Conservation (phyloP, 2,329 filamentous ascomycete genomes). For the Cryphonectria naterciae region DNA sequence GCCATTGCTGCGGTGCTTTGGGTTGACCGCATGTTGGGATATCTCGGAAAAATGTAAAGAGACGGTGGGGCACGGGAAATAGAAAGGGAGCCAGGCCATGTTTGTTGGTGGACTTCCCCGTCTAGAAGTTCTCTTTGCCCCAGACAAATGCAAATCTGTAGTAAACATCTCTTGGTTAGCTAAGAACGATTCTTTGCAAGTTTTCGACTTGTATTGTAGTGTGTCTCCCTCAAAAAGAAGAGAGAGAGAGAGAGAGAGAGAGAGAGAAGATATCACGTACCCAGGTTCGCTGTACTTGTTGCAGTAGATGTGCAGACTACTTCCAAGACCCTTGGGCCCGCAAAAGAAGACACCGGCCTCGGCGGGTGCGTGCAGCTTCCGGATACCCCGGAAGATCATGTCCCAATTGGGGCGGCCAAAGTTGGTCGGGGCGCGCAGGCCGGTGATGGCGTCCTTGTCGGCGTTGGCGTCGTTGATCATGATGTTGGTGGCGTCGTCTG, state of each 20-base stretch:
- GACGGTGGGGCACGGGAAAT: background rate
- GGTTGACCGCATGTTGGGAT: constrained; percentile 21
- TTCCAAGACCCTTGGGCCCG: constrained; percentile 79
- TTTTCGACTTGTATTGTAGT: background rate
- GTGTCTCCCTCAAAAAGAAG: too few species aligned
- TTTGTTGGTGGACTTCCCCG: constrained; percentile 1
- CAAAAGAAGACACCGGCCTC: constrained; percentile 85
- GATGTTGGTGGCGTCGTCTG: constrained; percentile 85
- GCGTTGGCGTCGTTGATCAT: constrained; percentile 90
- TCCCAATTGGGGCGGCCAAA: constrained; percentile 90
- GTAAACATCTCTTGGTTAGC: constrained; percentile 33
- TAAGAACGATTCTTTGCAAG: constrained; percentile 14
- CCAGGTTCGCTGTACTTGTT: constrained; percentile 86
- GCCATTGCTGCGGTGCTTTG: background rate
- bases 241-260: too few species aligned
- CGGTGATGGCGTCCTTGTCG: constrained; percentile 83
- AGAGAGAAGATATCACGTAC: constrained; percentile 50
- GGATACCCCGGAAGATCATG: constrained; percentile 82
- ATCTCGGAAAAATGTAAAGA: constrained; percentile 25
- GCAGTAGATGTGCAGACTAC: constrained; percentile 78
- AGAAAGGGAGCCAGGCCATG: background rate
- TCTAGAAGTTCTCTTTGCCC: constrained; percentile 72
- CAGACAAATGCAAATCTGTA: constrained; percentile 66
- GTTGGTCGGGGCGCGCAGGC: constrained; percentile 79
- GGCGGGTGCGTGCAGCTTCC: constrained; percentile 74